phyloP scores from a whole-genome alignment of 495 filamentous ascomycete species.

The Barbatosphaeria neglecta region DNA sequence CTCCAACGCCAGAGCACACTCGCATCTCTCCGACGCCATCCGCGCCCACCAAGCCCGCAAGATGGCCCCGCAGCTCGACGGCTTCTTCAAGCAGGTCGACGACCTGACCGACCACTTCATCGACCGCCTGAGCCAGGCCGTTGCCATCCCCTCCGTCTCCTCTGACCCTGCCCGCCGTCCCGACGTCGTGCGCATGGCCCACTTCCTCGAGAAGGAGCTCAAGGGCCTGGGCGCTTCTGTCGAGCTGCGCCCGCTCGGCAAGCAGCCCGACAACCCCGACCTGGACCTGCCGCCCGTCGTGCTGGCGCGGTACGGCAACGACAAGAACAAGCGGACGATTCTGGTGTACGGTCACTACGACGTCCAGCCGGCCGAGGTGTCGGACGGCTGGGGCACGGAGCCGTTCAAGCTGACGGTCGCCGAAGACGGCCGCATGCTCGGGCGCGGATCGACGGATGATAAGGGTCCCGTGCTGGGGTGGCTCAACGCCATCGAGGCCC shows the following conservation, averaged over 20 bases:
- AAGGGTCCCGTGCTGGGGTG: conserved; percentile 97
- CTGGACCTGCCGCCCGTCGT: conserved; percentile 89
- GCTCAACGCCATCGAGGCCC: conserved; percentile 95
- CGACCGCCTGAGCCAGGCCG: conserved; percentile 79
- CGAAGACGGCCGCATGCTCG: conserved; percentile 85
- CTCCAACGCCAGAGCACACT: too few relatives aligned
- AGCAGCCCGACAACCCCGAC: conserved; percentile 79
- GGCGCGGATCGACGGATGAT: conserved; percentile 92
- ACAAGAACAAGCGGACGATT: conserved; percentile 85
- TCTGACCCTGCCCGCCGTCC: conserved; percentile 76
- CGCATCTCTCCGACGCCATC: conserved; percentile 33
- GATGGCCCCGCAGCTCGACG: conserved; percentile 77
- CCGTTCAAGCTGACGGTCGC: conserved; percentile 87
- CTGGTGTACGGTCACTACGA: conserved; percentile 98
- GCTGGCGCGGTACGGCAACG: conserved; percentile 80
- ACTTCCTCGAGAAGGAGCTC: conserved; percentile 78
- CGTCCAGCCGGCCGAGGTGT: conserved; percentile 87
- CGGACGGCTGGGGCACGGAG: conserved; percentile 93
- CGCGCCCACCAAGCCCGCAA: conserved; percentile 44
- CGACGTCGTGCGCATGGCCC: conserved; percentile 92
- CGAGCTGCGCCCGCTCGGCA: conserved; percentile 70
- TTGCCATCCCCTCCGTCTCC: conserved; percentile 92
- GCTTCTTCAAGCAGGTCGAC: conserved; percentile 86
- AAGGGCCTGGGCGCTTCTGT: conserved; percentile 73
- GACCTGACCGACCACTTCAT: conserved; percentile 71